Conservation (phyloP, 2,329 filamentous ascomycete genomes). For the Fusarium burgessii region DNA sequence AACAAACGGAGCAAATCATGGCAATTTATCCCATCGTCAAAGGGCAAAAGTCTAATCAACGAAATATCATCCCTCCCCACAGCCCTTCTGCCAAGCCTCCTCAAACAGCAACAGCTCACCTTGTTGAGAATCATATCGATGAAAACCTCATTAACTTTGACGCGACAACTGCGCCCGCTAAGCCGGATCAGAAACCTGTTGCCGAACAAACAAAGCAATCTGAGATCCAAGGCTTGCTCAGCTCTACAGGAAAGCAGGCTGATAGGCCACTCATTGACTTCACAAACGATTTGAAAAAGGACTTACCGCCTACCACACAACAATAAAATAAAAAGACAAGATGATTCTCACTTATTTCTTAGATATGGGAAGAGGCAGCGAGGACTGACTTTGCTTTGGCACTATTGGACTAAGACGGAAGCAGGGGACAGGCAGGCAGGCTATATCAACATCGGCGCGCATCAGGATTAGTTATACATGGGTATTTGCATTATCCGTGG, state of each 20-base stretch:
- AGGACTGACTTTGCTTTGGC: conserved; percentile 35
- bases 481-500: conserved; percentile 41
- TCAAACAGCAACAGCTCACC: conserved; percentile 33
- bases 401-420: conserved; percentile 35
- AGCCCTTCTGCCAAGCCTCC: conserved; percentile 35
- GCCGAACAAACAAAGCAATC: conserved; percentile 35
- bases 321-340: conserved; percentile 43
- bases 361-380: conserved; percentile 30
- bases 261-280: conserved; percentile 69
- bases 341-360: conserved; percentile 25
- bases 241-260: conserved; percentile 60
- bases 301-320: conserved; percentile 54
- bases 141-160: conserved; percentile 69
- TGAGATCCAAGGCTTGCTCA: conserved; percentile 60
- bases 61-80: conserved; percentile 67
- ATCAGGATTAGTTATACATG: conserved; percentile 45
- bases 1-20: conserved; percentile 84
- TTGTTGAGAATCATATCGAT: conserved; percentile 31
- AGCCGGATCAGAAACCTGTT: background rate
- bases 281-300: conserved; percentile 64
- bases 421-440: conserved; percentile 17
- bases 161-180: conserved; percentile 45
- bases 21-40: conserved; percentile 86
- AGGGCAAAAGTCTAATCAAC: conserved; percentile 73
- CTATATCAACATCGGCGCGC: conserved; percentile 46